Evolutionary conservation across 495 filamentous ascomycete genomes (phyloP).

Genomic region (Pseudoneurospora amorphoporcata): DNA sequence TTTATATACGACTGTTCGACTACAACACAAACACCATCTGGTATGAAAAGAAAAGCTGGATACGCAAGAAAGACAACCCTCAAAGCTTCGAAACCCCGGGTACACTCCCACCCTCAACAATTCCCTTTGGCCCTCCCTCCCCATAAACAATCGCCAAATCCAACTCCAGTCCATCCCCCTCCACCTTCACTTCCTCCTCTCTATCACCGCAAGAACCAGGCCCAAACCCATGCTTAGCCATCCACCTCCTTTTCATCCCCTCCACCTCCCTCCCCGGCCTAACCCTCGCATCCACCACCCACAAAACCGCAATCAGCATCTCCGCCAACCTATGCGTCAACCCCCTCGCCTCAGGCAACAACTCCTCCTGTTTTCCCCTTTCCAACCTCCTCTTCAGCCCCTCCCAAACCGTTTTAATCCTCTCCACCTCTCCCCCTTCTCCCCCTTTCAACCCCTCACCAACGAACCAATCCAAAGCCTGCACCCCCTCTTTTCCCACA

Average conservation of each 20-base stretch:
- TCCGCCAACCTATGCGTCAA: constrained; percentile 24
- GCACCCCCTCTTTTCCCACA: constrained; percentile 28
- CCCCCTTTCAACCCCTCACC: not conserved
- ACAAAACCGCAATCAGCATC: constrained; percentile 24
- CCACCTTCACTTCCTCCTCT: not conserved
- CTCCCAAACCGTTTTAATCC: constrained; percentile 13
- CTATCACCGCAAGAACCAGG: constrained; percentile 4
- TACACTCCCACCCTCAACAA: not conserved
- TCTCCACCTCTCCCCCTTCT: not conserved
- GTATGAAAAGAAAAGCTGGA: too few species aligned
- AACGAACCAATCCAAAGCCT: constrained; percentile 30
- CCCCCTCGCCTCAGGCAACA: constrained; percentile 24
- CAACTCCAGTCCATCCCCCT: constrained; percentile 3
- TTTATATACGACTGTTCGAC: too few species aligned
- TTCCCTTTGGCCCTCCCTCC: not conserved
- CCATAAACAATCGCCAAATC: constrained; percentile 20
- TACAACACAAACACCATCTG: too few species aligned
- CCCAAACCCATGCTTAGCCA: constrained; percentile 19
- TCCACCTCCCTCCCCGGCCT: constrained; percentile 15
- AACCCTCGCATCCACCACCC: constrained; percentile 18
- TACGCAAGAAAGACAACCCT: not conserved
- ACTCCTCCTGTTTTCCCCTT: constrained; percentile 8
- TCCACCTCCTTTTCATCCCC: constrained; percentile 20
- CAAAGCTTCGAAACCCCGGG: constrained; percentile 1
- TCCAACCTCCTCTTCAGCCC: constrained; percentile 11